A percentile compares a stretch with the other conserved stretches of the same genome.
These are phyloP conservation scores for Stentor roeselii DNA, from an alignment of 73 alveolate species.

Conservation along the genomic window DNA sequence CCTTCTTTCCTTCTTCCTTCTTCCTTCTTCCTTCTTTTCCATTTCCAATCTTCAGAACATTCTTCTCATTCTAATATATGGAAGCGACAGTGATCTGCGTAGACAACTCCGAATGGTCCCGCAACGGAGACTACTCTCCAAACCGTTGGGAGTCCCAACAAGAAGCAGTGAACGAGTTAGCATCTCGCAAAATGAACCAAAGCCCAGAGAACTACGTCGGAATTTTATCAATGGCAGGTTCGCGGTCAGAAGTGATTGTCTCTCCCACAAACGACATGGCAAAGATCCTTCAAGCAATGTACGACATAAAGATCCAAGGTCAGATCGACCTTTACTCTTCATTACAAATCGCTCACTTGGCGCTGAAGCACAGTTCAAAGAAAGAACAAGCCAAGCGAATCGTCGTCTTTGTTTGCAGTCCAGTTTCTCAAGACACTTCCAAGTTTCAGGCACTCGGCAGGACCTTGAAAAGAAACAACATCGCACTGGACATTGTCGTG, in stretches of 20 bases:
- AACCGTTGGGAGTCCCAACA: constrained; percentile 82
- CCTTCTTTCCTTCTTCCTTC: too few species aligned
- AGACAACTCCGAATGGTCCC: constrained; percentile 92
- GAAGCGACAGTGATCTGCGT: constrained; percentile 60
- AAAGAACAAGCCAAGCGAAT: constrained; percentile 79
- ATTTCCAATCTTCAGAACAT: too few species aligned
- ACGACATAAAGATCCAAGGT: constrained; percentile 55
- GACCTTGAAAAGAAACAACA: constrained; percentile 80
- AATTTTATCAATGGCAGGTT: constrained; percentile 91
- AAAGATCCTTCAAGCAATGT: constrained; percentile 53
- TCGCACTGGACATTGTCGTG: constrained; percentile 84
- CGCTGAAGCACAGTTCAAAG: constrained; percentile 90
- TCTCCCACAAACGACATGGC: constrained; percentile 88
- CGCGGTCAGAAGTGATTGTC: constrained; percentile 72
- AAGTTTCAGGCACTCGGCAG: constrained; percentile 71
- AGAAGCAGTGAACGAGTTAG: constrained; percentile 80
- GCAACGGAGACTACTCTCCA: constrained; percentile 95
- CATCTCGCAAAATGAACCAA: constrained; percentile 71
- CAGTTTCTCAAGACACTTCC: constrained; percentile 62
- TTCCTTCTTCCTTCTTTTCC: too few species aligned
- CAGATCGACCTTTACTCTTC: constrained; percentile 74
- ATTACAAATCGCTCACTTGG: constrained; percentile 74
- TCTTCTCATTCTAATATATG: too few species aligned
- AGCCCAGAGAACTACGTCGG: constrained; percentile 95
- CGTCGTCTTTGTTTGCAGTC: constrained; percentile 86